phyloP scores from a whole-genome alignment of 2,329 filamentous ascomycete genomes.

The Ceratocystis ficicola region DNA sequence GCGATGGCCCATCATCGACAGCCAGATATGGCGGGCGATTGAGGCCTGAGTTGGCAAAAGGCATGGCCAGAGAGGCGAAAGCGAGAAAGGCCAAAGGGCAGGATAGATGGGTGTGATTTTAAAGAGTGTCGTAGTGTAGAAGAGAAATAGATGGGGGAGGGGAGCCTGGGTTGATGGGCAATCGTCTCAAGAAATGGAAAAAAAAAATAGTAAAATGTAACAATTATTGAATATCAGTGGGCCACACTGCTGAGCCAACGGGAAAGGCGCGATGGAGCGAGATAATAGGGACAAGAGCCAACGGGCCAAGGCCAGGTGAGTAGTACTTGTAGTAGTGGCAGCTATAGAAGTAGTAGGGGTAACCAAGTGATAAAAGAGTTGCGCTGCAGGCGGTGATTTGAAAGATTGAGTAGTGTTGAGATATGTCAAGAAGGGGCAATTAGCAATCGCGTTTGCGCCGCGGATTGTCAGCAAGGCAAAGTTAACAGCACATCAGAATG shows the following conservation, averaged over 20 bases:
- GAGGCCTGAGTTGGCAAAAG: slow-evolving; percentile 4
- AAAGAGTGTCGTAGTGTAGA: neutral
- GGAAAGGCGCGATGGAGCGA: slow-evolving; percentile 15
- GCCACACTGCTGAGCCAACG: slow-evolving; percentile 14
- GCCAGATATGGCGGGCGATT: slow-evolving; percentile 16
- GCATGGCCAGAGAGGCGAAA: slow-evolving; percentile 9
- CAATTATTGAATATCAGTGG: slow-evolving; percentile 11
- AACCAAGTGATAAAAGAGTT: slow-evolving; percentile 4
- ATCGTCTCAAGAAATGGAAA: slow-evolving; percentile 5
- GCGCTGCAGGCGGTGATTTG: slow-evolving; percentile 7
- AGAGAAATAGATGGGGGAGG: neutral
- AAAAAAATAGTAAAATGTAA: slow-evolving; percentile 8
- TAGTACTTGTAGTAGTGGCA: too few relatives aligned
- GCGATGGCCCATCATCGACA: slow-evolving; percentile 44
- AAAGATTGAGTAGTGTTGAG: too few relatives aligned
- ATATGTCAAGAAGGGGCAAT: slow-evolving; percentile 1
- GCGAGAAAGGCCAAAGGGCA: slow-evolving; percentile 4
- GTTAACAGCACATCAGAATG: slow-evolving; percentile 19
- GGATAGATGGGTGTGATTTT: neutral
- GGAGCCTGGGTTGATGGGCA: neutral
- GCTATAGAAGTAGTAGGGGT: too few relatives aligned
- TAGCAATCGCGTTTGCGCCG: slow-evolving; percentile 21
- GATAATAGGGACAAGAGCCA: neutral
- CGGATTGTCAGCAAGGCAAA: slow-evolving; percentile 9
- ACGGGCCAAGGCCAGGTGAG: neutral